Evolutionary conservation across 2,329 filamentous ascomycete species (phyloP).

Genomic region (Colletotrichum sp.): DNA sequence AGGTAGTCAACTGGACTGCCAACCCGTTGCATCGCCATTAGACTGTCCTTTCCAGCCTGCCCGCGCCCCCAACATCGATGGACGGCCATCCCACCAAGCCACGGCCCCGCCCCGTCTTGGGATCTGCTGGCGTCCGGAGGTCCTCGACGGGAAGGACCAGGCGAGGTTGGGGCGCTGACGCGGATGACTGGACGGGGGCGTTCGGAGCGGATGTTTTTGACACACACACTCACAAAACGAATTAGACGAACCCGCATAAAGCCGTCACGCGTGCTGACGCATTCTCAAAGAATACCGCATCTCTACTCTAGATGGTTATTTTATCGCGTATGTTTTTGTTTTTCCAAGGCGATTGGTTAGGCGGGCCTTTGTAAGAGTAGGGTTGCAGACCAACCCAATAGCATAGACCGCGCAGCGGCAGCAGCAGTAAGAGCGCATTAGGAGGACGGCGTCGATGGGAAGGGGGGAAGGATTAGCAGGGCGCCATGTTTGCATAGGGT

Average conservation of each 20-base stretch:
- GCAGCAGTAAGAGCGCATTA: neutral
- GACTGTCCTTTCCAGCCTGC: neutral
- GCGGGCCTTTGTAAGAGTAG: conserved; percentile 18
- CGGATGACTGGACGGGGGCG: neutral
- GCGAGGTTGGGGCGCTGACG: neutral
- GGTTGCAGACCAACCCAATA: conserved; percentile 1
- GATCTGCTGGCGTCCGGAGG: neutral
- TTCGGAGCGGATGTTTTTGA: neutral
- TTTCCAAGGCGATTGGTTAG: neutral
- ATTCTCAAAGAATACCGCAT: neutral
- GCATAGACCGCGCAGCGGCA: conserved; percentile 5
- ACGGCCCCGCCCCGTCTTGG: neutral
- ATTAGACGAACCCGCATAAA: conserved; percentile 17
- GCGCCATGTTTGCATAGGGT: neutral
- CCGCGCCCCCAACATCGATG: neutral
- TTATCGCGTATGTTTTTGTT: neutral
- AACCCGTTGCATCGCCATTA: neutral
- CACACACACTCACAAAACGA: neutral
- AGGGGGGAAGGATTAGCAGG: neutral
- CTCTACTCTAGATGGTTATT: conserved; percentile 18
- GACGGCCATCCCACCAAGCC: neutral
- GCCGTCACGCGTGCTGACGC: neutral
- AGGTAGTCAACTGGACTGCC: neutral
- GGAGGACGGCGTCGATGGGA: neutral
- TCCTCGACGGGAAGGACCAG: neutral